phyloP scores from a whole-genome alignment of 1,284 basidiomycete genomes.

The Tilletia setariae region DNA sequence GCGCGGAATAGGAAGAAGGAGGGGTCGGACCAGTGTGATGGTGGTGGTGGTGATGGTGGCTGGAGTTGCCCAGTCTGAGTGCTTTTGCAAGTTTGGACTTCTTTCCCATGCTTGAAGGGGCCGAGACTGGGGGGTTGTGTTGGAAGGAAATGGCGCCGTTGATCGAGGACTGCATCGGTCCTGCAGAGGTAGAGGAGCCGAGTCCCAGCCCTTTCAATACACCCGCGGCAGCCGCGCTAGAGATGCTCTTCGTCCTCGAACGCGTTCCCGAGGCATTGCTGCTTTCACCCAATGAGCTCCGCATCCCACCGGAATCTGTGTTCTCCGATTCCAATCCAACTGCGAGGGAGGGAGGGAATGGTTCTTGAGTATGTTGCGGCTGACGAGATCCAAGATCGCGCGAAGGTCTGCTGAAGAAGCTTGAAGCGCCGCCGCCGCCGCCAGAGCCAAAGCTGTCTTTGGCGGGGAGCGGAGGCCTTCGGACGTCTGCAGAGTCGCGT shows the following conservation, averaged over 20 bases:
- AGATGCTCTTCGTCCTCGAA: slow-evolving; percentile 41
- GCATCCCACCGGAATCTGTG: not conserved
- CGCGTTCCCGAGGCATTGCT: slow-evolving; percentile 27
- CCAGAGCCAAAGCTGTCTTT: slow-evolving; percentile 21
- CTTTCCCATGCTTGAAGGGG: slow-evolving; percentile 19
- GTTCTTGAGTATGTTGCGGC: not conserved
- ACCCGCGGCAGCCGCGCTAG: slow-evolving; percentile 34
- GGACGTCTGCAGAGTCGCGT: slow-evolving; percentile 1
- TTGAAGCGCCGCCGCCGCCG: slow-evolving; percentile 7
- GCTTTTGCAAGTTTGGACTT: slow-evolving; percentile 45
- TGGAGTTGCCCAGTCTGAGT: slow-evolving; percentile 26
- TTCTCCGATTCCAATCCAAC: not conserved
- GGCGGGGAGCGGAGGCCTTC: not conserved
- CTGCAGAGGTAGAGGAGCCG: slow-evolving; percentile 16
- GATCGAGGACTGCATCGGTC: not conserved
- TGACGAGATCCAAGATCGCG: not conserved
- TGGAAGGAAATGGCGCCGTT: slow-evolving; percentile 9
- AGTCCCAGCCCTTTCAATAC: slow-evolving; percentile 45
- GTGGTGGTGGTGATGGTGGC: no score
- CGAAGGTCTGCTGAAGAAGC: slow-evolving; percentile 7
- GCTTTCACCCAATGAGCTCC: slow-evolving; percentile 15
- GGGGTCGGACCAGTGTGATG: no score
- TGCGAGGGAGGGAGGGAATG: no score
- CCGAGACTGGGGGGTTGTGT: not conserved
- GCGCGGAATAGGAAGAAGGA: no score